Base-by-base conservation (phyloP, 495 filamentous ascomycete species). In the Aspergillus leporis region DNA sequence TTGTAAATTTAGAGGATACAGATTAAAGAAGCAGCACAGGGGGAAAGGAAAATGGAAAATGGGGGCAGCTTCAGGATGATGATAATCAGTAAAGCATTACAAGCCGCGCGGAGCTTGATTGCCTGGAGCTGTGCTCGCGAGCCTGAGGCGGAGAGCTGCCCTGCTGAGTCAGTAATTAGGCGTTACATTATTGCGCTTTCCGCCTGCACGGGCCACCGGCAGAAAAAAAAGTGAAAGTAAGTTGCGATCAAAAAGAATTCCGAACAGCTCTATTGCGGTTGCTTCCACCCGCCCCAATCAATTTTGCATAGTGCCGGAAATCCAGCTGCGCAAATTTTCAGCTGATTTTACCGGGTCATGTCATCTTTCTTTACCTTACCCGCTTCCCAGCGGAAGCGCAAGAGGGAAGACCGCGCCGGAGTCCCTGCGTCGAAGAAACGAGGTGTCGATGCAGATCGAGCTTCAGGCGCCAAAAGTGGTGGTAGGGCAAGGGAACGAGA, bases 341-440 rank as follows among this genome's bases (percentile, higher is more conserved):
- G 28, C 45, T 41, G 28, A 21, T 19, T 18, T 21, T 21, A 21
- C 23, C 23, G 31, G 43, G 40, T 18, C 6, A 92, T 93, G 89
- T 90, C 90, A 52, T 93, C 90, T 18, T 96, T 95, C 74, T 96
- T 96, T 69, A 91, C 91, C 43, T 68, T 87, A 23, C 88, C 91
- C 43, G 82, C 83, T 22, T 86, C 87, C 30, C 85, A 90, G 65
- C 90, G 88, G 75, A 94, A 95, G 81, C 79, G 91, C 66, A 94
- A 95, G 78, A 80, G 79, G 67, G 75, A 81, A 56, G 71, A 83
- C 57, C 73, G 78, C 66, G 75, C 71, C 66, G 70, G 70, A 63
- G 67, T 77, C 51, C 75, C 79, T 60, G 69, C 78, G 58, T 79
- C 83, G 51, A 85, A 83, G 71, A 86, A 84, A 73, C 73, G 81